Evolutionary conservation across 2,329 filamentous ascomycete species (phyloP).

Genomic region (Colletotrichum cordylinicola): DNA sequence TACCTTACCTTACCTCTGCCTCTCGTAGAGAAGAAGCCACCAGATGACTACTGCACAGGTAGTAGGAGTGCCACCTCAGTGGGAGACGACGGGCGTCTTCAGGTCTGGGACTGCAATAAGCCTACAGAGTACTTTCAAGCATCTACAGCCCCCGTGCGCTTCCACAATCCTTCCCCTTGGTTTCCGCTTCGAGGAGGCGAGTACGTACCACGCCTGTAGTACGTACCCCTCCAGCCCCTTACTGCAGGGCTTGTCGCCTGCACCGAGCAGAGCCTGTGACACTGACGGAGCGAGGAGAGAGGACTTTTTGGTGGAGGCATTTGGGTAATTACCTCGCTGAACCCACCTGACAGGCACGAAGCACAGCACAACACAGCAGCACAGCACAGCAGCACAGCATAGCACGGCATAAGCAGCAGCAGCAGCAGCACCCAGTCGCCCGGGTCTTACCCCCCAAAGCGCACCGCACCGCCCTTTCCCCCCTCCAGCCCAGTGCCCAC

Average conservation of each 20-base stretch:
- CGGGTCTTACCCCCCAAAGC: background rate
- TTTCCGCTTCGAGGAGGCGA: background rate
- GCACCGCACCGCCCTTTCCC: background rate
- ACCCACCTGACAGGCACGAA: background rate
- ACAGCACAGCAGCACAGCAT: background rate
- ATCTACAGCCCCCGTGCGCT: background rate
- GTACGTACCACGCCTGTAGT: background rate
- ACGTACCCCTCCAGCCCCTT: background rate
- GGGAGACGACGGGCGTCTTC: background rate
- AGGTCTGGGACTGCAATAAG: background rate
- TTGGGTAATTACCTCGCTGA: background rate
- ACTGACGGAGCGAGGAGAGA: background rate
- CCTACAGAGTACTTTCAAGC: background rate
- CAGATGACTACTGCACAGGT: background rate
- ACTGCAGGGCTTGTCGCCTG: background rate
- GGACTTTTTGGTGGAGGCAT: background rate
- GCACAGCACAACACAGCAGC: background rate
- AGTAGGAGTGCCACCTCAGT: background rate
- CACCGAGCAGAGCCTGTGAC: background rate
- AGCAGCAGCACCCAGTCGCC: background rate
- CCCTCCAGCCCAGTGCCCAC: background rate
- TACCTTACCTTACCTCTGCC: too few species aligned
- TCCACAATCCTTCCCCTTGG: constrained; percentile 7
- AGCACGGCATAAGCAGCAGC: background rate
- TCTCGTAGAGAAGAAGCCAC: background rate